Evolutionary conservation across 768 basidiomycete species (phyloP), one percentile per base, ranked within the genome.

Genomic region (Terana coerulea): DNA sequence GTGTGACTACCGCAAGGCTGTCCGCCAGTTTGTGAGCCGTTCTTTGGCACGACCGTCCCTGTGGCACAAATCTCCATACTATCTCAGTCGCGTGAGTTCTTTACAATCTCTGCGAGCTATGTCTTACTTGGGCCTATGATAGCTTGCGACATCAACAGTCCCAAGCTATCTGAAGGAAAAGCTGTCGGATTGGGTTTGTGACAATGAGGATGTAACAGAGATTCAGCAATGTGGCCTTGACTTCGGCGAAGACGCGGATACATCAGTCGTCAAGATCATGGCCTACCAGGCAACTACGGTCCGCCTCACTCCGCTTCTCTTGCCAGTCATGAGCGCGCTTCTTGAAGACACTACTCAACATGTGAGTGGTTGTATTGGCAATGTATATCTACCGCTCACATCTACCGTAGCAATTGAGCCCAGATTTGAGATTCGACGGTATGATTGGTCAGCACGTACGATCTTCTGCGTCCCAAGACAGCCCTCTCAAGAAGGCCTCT

Each of bases 261-360:
- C 63, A 12, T 75, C 69, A 3, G 71, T 72, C 6, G 57, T 74
- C 30, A 77, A 80, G 25, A 52, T 83, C 26, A 67, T 65, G 30
- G 73, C 67, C 49, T 57, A 59, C 25, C 68, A 66, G 25, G 67
- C 68, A 17, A 42, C 80, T 12, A 65, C 69, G 31, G 41, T 83
- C 15, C 66, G 69, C 36, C 49, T 84, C n/a, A 85, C 81, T 5
- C 86, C 87, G 2, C 68, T 88, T 17, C 42, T 81, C 15, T 52
- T 80, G 31, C 68, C 73, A 15, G 74, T 72, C 39, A 62, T 70
- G n/a, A 60, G 63, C 28, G 62, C 63, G 47, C 59, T 88, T 15
- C 72, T 78, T 58, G 66, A 76, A 36, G 83, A 82, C 40, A 53
- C 78, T 33, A 67, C 68, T 49, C 64, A 59, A 24, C 69, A 68